phyloP scores from a whole-genome alignment of 179 eudicot species.

The Heliamphora pulchella region DNA sequence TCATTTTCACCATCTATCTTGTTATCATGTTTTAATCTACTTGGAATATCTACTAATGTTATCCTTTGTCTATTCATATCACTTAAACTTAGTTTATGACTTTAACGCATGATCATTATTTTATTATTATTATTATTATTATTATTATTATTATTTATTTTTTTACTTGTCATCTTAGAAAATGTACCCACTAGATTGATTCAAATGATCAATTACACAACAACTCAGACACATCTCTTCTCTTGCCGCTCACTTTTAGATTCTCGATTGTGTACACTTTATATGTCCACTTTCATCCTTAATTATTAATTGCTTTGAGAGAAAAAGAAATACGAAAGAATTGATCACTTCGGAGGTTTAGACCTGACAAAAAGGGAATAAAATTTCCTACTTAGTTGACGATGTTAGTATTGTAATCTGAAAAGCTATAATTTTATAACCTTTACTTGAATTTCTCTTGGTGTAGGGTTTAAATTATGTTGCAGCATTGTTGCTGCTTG shows the following conservation, averaged over 20 bases:
- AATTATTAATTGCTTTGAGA: not conserved
- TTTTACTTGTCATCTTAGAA: not conserved
- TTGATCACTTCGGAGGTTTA: not conserved
- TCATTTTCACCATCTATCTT: not conserved
- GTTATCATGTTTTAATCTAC: not conserved
- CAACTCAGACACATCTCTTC: not conserved
- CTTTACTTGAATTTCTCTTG: conserved; percentile 12
- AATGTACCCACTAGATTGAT: not conserved
- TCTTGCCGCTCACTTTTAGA: not conserved
- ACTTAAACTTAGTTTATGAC: not conserved
- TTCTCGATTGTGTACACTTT: not conserved
- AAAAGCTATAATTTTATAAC: not conserved
- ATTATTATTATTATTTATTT: not conserved
- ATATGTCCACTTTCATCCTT: not conserved
- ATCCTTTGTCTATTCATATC: not conserved
- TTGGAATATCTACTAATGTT: not conserved
- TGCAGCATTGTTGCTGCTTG: conserved; percentile 84
- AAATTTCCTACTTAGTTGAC: not conserved
- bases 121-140: no score
- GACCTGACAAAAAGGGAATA: not conserved
- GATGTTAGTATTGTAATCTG: not conserved
- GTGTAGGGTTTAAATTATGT: conserved; percentile 89
- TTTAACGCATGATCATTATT: conserved; percentile 12
- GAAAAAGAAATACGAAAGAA: not conserved
- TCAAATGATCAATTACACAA: not conserved